Evolutionary conservation across 2,329 filamentous ascomycete species (phyloP).

Genomic region (Trichoderma guizhouense): DNA sequence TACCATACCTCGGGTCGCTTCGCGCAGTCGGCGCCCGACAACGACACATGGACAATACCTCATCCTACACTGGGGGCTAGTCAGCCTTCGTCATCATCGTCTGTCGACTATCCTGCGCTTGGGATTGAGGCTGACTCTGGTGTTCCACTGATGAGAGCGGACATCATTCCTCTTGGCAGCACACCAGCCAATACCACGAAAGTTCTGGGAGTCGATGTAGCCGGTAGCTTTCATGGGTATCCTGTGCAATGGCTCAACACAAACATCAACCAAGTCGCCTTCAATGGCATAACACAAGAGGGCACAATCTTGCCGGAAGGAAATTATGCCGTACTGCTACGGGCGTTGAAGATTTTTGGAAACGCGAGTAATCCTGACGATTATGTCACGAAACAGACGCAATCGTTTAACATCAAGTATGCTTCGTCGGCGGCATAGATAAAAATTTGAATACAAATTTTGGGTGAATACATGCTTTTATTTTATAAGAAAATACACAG

Average conservation of each 20-base stretch:
- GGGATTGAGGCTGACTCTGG: not conserved
- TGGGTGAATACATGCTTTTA: no score
- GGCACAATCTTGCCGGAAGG: not conserved
- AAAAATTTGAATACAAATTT: not conserved
- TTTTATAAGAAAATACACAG: no score
- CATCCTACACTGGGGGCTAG: not conserved
- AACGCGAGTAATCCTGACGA: not conserved
- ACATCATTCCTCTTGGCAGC: not conserved
- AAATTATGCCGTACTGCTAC: not conserved
- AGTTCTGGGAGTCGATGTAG: not conserved
- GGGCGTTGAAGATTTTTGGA: slow-evolving; percentile 12
- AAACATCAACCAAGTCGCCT: not conserved
- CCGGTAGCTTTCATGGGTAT: not conserved
- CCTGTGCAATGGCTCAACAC: not conserved
- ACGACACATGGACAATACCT: slow-evolving; percentile 2
- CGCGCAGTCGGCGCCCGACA: not conserved
- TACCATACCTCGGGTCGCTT: not conserved
- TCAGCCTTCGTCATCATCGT: not conserved
- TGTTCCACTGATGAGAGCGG: not conserved
- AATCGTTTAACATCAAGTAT: slow-evolving; percentile 10
- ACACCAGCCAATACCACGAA: not conserved
- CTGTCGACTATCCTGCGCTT: not conserved
- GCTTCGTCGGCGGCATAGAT: not conserved
- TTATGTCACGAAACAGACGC: not conserved
- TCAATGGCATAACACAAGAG: slow-evolving; percentile 4